phyloP scores from a whole-genome alignment of 805 yeast genomes.

The Blastobotrys robertii region DNA sequence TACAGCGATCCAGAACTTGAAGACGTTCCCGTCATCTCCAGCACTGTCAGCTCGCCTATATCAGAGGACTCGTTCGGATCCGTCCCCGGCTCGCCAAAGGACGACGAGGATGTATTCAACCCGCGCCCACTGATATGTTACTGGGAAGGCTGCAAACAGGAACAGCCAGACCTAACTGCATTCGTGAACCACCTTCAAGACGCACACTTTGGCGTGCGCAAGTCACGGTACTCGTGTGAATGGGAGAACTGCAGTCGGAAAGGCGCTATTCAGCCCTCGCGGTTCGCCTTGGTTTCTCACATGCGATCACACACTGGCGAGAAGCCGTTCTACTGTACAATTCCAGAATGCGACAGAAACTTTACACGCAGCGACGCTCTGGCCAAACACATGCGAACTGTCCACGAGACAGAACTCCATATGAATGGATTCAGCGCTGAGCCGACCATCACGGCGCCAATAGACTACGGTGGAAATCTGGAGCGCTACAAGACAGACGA shows the following conservation, averaged over 20 bases:
- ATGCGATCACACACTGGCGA: conserved; percentile 59
- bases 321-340: conserved; percentile 52
- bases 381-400: conserved; percentile 51
- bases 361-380: conserved; percentile 55
- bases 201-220: conserved; percentile 30
- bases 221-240: conserved; percentile 40
- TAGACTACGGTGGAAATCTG: conserved; percentile 3
- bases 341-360: conserved; percentile 55
- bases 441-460: conserved; percentile 4
- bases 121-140: conserved; percentile 24
- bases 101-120: conserved; percentile 15
- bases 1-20: conserved; percentile 1
- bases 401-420: conserved; percentile 36
- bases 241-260: conserved; percentile 52
- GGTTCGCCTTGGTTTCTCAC: conserved; percentile 53
- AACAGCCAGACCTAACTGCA: conserved; percentile 28
- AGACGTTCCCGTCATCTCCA: conserved; percentile 1
- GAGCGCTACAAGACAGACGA: conserved; percentile 1
- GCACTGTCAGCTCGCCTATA: conserved; percentile 5
- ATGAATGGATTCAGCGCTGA: conserved; percentile 9
- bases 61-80: conserved; percentile 11
- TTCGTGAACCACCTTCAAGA: conserved; percentile 33
- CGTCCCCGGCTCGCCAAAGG: conserved; percentile 13
- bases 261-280: conserved; percentile 43
- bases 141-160: conserved; percentile 31